Evolutionary conservation across 1,139 yeast species (phyloP).

Genomic region (Magnusiomyces starmeri): DNA sequence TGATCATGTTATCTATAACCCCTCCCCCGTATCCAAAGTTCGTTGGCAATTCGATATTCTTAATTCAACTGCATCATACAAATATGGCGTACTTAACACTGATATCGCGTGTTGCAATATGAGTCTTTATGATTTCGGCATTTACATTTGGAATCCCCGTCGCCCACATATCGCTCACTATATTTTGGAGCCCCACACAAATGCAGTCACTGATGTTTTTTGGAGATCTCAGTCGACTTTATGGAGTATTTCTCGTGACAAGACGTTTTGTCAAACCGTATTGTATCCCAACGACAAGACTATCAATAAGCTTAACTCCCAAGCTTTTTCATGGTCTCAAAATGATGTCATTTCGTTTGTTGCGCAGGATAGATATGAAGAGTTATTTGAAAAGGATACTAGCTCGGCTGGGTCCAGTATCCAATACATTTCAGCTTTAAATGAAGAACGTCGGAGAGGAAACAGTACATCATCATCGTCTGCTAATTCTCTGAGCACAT

Average conservation of each 20-base stretch:
- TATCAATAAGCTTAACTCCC: constrained; percentile 46
- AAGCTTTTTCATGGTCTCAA: constrained; percentile 53
- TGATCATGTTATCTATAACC: constrained; percentile 62
- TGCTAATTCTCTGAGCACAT: constrained; percentile 6
- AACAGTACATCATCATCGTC: constrained; percentile 9
- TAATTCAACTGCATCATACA: constrained; percentile 14
- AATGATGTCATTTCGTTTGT: constrained; percentile 46
- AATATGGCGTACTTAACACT: constrained; percentile 18
- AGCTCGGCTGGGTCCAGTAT: neutral
- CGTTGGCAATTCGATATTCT: constrained; percentile 47
- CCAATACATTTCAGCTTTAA: neutral
- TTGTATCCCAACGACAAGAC: constrained; percentile 45
- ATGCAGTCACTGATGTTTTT: constrained; percentile 44
- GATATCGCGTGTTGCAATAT: constrained; percentile 73
- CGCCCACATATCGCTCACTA: constrained; percentile 72
- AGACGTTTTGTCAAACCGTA: constrained; percentile 48
- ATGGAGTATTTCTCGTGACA: constrained; percentile 49
- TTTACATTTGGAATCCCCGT: constrained; percentile 65
- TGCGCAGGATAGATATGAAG: constrained; percentile 39
- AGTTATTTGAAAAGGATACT: constrained; percentile 9
- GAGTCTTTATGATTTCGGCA: constrained; percentile 61
- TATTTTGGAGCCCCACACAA: constrained; percentile 47
- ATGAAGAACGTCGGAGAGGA: constrained; percentile 13
- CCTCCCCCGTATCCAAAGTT: constrained; percentile 70
- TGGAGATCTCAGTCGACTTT: constrained; percentile 47